Evolutionary conservation across 306 rosid species (phyloP), one percentile per base, ranked within the genome.

Genomic region (Castanospermum australe): DNA sequence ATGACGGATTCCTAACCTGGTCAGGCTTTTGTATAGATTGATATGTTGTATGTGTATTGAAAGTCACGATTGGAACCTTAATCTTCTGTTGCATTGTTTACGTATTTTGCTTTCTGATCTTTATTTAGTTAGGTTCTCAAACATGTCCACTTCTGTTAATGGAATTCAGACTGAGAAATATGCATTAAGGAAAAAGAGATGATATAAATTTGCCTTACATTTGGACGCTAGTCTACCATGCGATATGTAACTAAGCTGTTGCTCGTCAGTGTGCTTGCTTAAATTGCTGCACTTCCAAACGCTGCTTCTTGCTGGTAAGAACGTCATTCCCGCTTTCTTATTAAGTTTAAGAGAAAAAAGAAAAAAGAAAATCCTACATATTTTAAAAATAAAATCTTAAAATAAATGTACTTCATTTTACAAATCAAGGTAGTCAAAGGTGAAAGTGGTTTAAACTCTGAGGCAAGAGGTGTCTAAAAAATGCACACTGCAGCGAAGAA

Each of bases 11-110:
- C 73, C 71, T 80, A 21, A 55, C 82, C 35, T 38, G 30, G 59
- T 64, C 59, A 62, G 47, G 67, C 50, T 75, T 21, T 75, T 79
- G 86, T 79, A 82, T 75, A 79, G 81, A 75, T 82, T 59, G 60
- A 79, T 79, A 38, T 79, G 73, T 68, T 70, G 45, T 62, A 67
- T 67, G 76, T 79, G 57, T 39, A 72, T 59, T 38, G 72, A 55
- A 79, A 52, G 20, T 41, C 69, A 36, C 59, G 11, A 75, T 18
- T 73, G 79, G 54, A 60, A 36, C 65, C 65, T 54, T 20, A 28
- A 56, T 51, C 57, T 66, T 66, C 12, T 41, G 35, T 60, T 39
- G 47, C 61, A 30, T 44, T 25, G 9, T 51, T 71, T 38, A 32
- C n/a, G n/a, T n/a, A 32, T 36, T 50, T 9, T 48, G 32, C 62